phyloP scores from a whole-genome alignment of 2,329 filamentous ascomycete genomes.

The Helicocarpus griseus region DNA sequence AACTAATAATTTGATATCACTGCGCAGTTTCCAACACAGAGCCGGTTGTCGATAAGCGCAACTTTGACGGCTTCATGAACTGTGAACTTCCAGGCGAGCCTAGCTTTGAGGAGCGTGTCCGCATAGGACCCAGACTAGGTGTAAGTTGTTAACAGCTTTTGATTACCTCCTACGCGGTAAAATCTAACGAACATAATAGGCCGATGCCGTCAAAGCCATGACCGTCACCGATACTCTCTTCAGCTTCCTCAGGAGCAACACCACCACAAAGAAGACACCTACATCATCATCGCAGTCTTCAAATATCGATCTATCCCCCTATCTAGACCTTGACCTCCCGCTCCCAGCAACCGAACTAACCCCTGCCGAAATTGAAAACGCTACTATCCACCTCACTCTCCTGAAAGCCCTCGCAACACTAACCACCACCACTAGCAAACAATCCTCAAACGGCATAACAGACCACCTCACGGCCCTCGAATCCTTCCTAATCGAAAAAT shows the following conservation, averaged over 20 bases:
- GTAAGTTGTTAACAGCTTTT: slow-evolving; percentile 19
- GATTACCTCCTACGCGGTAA: not conserved
- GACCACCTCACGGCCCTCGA: slow-evolving; percentile 6
- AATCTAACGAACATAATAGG: slow-evolving; percentile 21
- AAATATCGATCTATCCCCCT: not conserved
- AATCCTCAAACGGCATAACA: not conserved
- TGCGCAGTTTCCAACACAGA: slow-evolving; percentile 22
- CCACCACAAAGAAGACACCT: not conserved
- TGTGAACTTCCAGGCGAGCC: slow-evolving; percentile 27
- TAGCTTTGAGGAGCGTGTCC: slow-evolving; percentile 29
- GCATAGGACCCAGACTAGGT: slow-evolving; percentile 28
- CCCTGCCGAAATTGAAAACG: slow-evolving; percentile 23
- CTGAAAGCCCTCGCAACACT: slow-evolving; percentile 21
- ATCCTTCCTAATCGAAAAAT: slow-evolving; percentile 9
- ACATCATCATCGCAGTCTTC: not conserved
- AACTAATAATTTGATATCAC: slow-evolving; percentile 1
- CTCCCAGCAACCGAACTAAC: slow-evolving; percentile 26
- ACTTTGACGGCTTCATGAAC: slow-evolving; percentile 32
- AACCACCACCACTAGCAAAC: not conserved
- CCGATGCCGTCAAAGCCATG: slow-evolving; percentile 26
- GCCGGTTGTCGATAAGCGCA: slow-evolving; percentile 25
- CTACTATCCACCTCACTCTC: slow-evolving; percentile 24
- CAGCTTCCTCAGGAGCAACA: slow-evolving; percentile 20
- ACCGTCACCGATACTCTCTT: slow-evolving; percentile 28
- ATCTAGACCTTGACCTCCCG: slow-evolving; percentile 5